Evolutionary conservation across 2,329 filamentous ascomycete genomes (phyloP), one percentile per base, ranked within the genome.

Genomic region (Colletotrichum sp.): DNA sequence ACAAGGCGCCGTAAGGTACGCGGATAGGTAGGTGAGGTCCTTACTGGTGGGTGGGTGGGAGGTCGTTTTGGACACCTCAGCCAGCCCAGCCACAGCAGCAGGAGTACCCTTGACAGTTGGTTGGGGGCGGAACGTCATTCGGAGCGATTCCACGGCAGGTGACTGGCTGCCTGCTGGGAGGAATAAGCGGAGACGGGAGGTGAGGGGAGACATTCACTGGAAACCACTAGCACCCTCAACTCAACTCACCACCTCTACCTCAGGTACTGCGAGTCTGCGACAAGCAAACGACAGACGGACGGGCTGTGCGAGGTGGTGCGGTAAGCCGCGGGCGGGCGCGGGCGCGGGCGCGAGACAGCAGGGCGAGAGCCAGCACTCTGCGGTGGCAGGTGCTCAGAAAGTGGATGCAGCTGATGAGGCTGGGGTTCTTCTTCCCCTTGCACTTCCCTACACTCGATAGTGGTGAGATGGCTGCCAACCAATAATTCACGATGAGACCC

Each of bases 111-210:
- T 28, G 71, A 15, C 34, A 63, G 59, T 73, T 62, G 65, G 73
- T 60, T 73, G 73, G 70, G 74, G 74, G 64, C 70, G 65, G 64
- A 60, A 76, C 70, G 74, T 76, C 70, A 74, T 73, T 69, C 32
- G 63, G 55, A 16, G 59, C 55, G 57, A 62, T 8, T 36, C 21
- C 60, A 28, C 59, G 34, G 57, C 49, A n/a, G 36, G 21, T 71
- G 49, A 75, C 68, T 71, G 68, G 72, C 52, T 71, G 32, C 28
- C 36, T 21, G 28, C 21, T 44, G 15, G 39, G 52, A 34, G 8
- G 18, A 18, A 39, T 30, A 36, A 64, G 39, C 59, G 71, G 71
- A 32, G 52, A 44, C 55, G 24, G 26, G 55, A 30, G 32, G 55
- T 32, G 36, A 21, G 57, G 16, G 68, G 57, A 8, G 30, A 21